Evolutionary conservation across 2,329 filamentous ascomycete species (phyloP).

Genomic region (Phaeosphaeriaceae sp.): DNA sequence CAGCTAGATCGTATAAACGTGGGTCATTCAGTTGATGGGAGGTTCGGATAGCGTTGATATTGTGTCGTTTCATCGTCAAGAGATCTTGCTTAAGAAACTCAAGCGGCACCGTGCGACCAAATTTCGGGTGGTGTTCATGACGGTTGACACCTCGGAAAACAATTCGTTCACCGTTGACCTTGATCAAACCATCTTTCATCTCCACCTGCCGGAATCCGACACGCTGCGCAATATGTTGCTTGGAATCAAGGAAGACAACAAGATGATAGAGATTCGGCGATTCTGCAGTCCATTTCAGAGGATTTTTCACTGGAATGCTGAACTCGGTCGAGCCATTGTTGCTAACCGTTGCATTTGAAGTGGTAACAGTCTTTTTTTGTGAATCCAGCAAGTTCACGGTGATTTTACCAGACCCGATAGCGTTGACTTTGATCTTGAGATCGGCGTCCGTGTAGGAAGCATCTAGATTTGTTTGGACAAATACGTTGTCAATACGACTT

Average conservation of each 20-base stretch:
- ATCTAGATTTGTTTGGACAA: slow-evolving; percentile 63
- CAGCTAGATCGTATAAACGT: slow-evolving; percentile 64
- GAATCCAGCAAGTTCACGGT: slow-evolving; percentile 56
- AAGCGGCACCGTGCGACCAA: slow-evolving; percentile 67
- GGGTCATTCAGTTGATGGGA: slow-evolving; percentile 73
- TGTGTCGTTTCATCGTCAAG: slow-evolving; percentile 71
- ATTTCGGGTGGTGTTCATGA: slow-evolving; percentile 72
- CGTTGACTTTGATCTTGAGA: slow-evolving; percentile 56
- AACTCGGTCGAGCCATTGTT: slow-evolving; percentile 28
- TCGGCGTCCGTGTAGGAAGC: slow-evolving; percentile 58
- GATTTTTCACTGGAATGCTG: slow-evolving; percentile 57
- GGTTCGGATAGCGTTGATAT: slow-evolving; percentile 73
- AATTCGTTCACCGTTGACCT: slow-evolving; percentile 68
- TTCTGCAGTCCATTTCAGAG: slow-evolving; percentile 73
- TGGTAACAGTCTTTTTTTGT: slow-evolving; percentile 32
- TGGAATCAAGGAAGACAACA: slow-evolving; percentile 50
- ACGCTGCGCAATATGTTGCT: slow-evolving; percentile 57
- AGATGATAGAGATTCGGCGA: slow-evolving; percentile 67
- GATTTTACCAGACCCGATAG: slow-evolving; percentile 51
- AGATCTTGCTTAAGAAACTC: slow-evolving; percentile 68
- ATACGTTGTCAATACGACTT: slow-evolving; percentile 63
- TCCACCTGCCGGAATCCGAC: slow-evolving; percentile 71
- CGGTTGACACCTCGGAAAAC: slow-evolving; percentile 70
- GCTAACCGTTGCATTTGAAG: slow-evolving; percentile 17
- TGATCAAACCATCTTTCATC: slow-evolving; percentile 64